Conservation (phyloP, 129 eudicot genomes). For the Kitagawia praeruptora region DNA sequence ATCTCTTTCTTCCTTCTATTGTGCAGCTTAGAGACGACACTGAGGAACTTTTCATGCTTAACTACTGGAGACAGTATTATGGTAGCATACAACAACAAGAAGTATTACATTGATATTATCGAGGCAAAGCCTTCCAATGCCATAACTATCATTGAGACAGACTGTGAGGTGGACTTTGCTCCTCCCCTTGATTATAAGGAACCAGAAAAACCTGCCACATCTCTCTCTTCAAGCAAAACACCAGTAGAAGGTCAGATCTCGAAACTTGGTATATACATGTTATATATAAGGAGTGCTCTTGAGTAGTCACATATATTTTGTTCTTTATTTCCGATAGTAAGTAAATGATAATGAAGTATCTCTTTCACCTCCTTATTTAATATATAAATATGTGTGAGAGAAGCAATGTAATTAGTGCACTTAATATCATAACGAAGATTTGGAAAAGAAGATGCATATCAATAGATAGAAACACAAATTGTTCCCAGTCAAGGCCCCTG, state of each 20-base stretch:
- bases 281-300: too few species aligned
- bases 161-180: constrained; percentile 98
- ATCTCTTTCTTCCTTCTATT: neutral
- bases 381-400: too few species aligned
- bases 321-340: too few species aligned
- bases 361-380: too few species aligned
- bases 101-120: constrained; percentile 76
- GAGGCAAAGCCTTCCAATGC: constrained; percentile 89
- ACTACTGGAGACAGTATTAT: constrained; percentile 91
- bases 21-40: constrained; percentile 91
- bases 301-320: too few species aligned
- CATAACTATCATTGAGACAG: constrained; percentile 82
- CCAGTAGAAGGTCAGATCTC: constrained; percentile 46
- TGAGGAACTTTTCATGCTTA: constrained; percentile 96
- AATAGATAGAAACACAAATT: neutral
- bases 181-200: constrained; percentile 94
- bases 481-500: neutral
- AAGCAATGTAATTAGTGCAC: too few species aligned
- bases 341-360: too few species aligned
- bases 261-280: neutral
- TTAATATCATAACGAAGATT: too few species aligned
- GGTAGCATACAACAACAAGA: constrained; percentile 43
- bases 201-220: constrained; percentile 49
- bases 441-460: too few species aligned
- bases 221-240: constrained; percentile 37